Percentiles rank a stretch among this genome's conserved stretches.
These are phyloP conservation scores for Grosmannia clavigera DNA, from an alignment of 2,329 filamentous ascomycete species.

Conservation along the genomic window DNA sequence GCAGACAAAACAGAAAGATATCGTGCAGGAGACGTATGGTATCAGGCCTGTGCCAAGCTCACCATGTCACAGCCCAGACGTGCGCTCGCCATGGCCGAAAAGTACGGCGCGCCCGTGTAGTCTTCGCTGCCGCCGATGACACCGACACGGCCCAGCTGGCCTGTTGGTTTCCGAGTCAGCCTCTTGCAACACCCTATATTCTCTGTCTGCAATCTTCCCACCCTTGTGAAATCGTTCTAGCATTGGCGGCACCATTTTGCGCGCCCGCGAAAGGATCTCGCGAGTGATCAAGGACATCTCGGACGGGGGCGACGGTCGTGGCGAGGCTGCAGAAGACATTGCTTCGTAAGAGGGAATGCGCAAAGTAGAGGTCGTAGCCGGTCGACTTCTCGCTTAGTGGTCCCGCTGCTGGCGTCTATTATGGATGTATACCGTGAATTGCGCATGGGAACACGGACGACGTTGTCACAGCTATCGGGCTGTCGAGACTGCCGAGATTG, in stretches of 20 bases:
- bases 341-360: not conserved
- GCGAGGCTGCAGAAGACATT: not conserved
- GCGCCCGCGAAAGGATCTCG: slow-evolving; percentile 66
- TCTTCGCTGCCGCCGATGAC: slow-evolving; percentile 94
- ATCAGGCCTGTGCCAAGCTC: slow-evolving; percentile 9
- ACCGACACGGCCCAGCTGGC: slow-evolving; percentile 80
- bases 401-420: not conserved
- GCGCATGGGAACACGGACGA: not conserved
- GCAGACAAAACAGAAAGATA: not conserved
- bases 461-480: too few relatives aligned
- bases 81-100: slow-evolving; percentile 93
- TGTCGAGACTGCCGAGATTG: not conserved
- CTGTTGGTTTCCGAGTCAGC: slow-evolving; percentile 29
- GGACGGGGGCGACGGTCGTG: slow-evolving; percentile 9
- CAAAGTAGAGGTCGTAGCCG: not conserved
- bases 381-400: not conserved
- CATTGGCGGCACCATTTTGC: slow-evolving; percentile 89
- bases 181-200: not conserved
- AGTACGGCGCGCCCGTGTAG: slow-evolving; percentile 95
- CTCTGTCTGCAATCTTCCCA: slow-evolving; percentile 22
- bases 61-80: slow-evolving; percentile 85
- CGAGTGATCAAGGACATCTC: slow-evolving; percentile 59
- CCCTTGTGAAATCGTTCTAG: slow-evolving; percentile 94
- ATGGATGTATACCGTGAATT: too few relatives aligned
- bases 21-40: not conserved